Percentiles rank a stretch among this genome's conserved stretches.
phyloP scores from a whole-genome alignment of 495 filamentous ascomycete genomes.

The Podospora pseudocomata region DNA sequence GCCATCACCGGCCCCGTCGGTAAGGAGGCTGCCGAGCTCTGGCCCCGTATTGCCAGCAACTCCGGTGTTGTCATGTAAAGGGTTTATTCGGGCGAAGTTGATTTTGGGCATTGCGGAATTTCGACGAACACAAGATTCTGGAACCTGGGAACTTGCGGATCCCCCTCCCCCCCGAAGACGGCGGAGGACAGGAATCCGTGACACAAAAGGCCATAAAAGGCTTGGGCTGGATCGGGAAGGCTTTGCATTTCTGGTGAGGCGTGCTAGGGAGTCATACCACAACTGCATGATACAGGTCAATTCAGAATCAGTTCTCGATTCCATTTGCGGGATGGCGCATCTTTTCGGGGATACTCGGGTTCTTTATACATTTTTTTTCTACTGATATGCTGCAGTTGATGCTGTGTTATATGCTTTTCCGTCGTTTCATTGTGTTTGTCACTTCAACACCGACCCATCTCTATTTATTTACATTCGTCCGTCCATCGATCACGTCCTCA shows the following conservation, averaged over 20 bases:
- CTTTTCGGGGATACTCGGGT: background rate
- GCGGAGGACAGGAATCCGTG: conserved; percentile 20
- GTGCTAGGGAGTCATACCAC: conserved; percentile 40
- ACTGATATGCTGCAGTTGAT: background rate
- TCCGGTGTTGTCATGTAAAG: conserved; percentile 99
- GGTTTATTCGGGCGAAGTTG: conserved; percentile 21
- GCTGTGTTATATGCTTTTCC: background rate
- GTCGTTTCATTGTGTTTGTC: background rate
- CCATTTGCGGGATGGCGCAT: conserved; percentile 1
- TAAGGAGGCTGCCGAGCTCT: conserved; percentile 99
- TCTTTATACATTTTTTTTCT: conserved; percentile 1
- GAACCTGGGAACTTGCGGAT: conserved; percentile 18
- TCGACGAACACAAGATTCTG: conserved; percentile 33
- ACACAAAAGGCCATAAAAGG: conserved; percentile 22
- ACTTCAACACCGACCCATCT: background rate
- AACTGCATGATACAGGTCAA: conserved; percentile 38
- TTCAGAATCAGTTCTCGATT: conserved; percentile 38
- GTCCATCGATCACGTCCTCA: conserved; percentile 16
- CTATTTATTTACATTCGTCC: background rate
- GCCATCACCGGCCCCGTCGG: conserved; percentile 98
- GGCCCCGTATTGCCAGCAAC: conserved; percentile 99
- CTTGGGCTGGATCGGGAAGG: conserved; percentile 33
- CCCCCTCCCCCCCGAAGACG: conserved; percentile 24
- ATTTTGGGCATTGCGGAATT: conserved; percentile 25
- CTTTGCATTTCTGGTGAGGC: conserved; percentile 40